phyloP scores from a whole-genome alignment of 1,284 basidiomycete genomes.

The Boletus mariae region DNA sequence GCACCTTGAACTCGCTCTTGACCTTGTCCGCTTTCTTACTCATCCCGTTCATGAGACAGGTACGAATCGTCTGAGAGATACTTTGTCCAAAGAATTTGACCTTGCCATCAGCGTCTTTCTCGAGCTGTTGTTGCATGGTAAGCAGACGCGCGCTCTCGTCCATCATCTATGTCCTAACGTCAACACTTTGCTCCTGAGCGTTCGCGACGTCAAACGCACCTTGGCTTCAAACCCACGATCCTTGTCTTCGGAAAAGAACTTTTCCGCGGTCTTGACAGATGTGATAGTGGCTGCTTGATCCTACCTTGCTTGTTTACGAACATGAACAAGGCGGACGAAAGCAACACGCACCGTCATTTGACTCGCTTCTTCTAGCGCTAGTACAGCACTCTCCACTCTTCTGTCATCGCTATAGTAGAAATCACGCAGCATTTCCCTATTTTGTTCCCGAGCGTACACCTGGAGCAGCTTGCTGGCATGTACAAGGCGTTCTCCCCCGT shows the following conservation, averaged over 20 bases:
- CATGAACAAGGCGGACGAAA: background rate
- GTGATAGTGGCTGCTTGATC: slow-evolving; percentile 67
- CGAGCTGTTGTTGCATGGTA: slow-evolving; percentile 78
- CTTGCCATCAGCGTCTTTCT: slow-evolving; percentile 80
- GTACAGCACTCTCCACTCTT: slow-evolving; percentile 84
- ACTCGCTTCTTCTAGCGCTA: slow-evolving; percentile 82
- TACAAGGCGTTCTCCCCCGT: slow-evolving; percentile 70
- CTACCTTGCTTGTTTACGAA: slow-evolving; percentile 37
- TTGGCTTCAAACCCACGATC: slow-evolving; percentile 88
- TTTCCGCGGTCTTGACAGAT: slow-evolving; percentile 79
- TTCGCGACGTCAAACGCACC: slow-evolving; percentile 40
- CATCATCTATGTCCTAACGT: slow-evolving; percentile 62
- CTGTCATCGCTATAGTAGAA: slow-evolving; percentile 99
- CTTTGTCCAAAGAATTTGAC: slow-evolving; percentile 76
- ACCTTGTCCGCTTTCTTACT: slow-evolving; percentile 84
- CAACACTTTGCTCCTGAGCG: background rate
- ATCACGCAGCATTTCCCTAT: slow-evolving; percentile 88
- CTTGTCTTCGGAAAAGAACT: slow-evolving; percentile 93
- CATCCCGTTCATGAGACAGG: slow-evolving; percentile 74
- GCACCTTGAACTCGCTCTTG: slow-evolving; percentile 83
- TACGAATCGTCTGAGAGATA: slow-evolving; percentile 79
- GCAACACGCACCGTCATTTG: slow-evolving; percentile 48
- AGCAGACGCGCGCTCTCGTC: slow-evolving; percentile 83
- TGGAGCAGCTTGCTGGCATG: slow-evolving; percentile 77
- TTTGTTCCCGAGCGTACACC: slow-evolving; percentile 87